These are phyloP conservation scores for Aspergillus bridgeri DNA, from an alignment of 495 filamentous ascomycete species.

Conservation along the genomic window DNA sequence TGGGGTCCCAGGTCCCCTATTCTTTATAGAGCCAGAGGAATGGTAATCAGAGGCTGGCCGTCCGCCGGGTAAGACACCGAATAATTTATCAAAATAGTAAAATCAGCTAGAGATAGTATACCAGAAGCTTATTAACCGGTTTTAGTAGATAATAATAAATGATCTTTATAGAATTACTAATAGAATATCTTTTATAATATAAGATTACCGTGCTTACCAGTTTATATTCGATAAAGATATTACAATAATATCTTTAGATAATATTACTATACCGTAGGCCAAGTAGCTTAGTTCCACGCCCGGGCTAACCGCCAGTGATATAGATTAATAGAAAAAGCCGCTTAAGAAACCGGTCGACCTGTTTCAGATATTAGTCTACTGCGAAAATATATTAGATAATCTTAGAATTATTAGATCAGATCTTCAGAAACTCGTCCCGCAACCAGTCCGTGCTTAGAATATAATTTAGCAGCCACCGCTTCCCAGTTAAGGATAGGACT, in stretches of 20 bases:
- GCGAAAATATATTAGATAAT: neutral
- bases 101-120: constrained; percentile 5
- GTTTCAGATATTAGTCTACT: neutral
- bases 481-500: neutral
- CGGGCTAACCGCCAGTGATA: neutral
- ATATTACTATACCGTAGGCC: neutral
- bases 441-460: neutral
- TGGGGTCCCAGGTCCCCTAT: neutral
- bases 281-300: neutral
- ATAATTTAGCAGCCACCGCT: neutral
- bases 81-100: neutral
- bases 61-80: neutral
- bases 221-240: constrained; percentile 1
- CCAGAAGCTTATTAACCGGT: neutral
- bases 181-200: neutral
- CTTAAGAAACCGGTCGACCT: neutral
- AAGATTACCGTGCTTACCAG: constrained; percentile 1
- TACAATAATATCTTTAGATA: neutral
- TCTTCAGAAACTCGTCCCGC: neutral
- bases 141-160: neutral
- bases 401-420: neutral
- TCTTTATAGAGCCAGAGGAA: neutral
- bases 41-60: neutral
- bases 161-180: constrained; percentile 2
- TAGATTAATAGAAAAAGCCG: neutral